Evolutionary conservation across 352 stramenopile species (phyloP).

Genomic region (Globisporangium emineosum): DNA sequence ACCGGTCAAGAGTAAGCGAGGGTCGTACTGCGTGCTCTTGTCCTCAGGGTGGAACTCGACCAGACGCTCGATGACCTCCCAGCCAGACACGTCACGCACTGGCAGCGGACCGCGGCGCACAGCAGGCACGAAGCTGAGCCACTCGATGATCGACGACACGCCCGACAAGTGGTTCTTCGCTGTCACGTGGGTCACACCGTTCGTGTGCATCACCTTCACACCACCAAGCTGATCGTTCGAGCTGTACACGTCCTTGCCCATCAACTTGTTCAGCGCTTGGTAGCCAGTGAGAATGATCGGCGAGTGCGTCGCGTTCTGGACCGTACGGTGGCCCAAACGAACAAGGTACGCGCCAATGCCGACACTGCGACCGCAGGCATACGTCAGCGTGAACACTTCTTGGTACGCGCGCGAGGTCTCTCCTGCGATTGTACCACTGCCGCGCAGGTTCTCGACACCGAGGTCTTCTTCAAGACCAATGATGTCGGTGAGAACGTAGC

Average conservation of each 20-base stretch:
- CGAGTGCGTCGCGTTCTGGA: slow-evolving; percentile 97
- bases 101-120: slow-evolving; percentile 79
- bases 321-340: slow-evolving; percentile 97
- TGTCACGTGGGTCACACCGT: slow-evolving; percentile 98
- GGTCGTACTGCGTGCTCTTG: slow-evolving; percentile 95
- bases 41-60: slow-evolving; percentile 92
- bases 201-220: slow-evolving; percentile 99
- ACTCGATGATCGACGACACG: slow-evolving; percentile 95
- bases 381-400: slow-evolving; percentile 99
- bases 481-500: slow-evolving; percentile 96
- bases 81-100: slow-evolving; percentile 80
- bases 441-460: slow-evolving; percentile 99
- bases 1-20: slow-evolving; percentile 91
- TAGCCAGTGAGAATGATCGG: slow-evolving; percentile 99
- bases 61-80: slow-evolving; percentile 83
- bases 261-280: slow-evolving; percentile 99
- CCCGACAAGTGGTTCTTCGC: slow-evolving; percentile 96
- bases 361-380: slow-evolving; percentile 98
- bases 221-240: slow-evolving; percentile 99
- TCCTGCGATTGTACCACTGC: slow-evolving; percentile 98
- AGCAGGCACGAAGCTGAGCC: slow-evolving; percentile 98
- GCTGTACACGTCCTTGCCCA: slow-evolving; percentile 99
- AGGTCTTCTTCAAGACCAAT: slow-evolving; percentile 97
- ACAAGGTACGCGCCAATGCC: slow-evolving; percentile 99
- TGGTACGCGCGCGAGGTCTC: slow-evolving; percentile 98